phyloP scores from a whole-genome alignment of 2,329 filamentous ascomycete genomes.

The Emydomyces testavorans region DNA sequence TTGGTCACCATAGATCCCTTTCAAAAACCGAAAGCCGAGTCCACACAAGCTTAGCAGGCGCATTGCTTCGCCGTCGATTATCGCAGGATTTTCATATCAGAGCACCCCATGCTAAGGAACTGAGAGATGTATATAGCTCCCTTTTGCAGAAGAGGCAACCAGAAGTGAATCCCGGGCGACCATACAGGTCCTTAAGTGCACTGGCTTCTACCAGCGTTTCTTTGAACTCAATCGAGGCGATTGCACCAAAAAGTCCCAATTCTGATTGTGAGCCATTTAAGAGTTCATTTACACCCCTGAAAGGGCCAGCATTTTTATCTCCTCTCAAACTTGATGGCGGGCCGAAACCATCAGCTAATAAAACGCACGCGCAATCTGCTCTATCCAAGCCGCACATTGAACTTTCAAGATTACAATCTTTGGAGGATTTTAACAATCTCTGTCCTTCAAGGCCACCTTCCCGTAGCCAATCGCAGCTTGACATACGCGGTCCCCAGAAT shows the following conservation, averaged over 20 bases:
- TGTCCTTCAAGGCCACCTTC: conserved; percentile 40
- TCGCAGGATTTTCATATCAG: conserved; percentile 32
- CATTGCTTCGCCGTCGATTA: conserved; percentile 32
- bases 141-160: conserved; percentile 28
- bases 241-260: too few relatives aligned
- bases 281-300: too few relatives aligned
- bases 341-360: conserved; percentile 24
- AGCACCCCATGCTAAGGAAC: conserved; percentile 46
- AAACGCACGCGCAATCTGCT: background rate
- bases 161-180: conserved; percentile 28
- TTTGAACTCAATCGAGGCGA: too few relatives aligned
- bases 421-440: background rate
- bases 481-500: conserved; percentile 63
- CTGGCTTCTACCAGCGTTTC: conserved; percentile 29
- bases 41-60: conserved; percentile 15
- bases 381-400: background rate
- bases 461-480: conserved; percentile 59
- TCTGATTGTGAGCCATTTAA: too few relatives aligned
- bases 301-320: too few relatives aligned
- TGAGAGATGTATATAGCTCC: conserved; percentile 49
- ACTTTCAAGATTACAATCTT: background rate
- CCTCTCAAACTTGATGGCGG: too few relatives aligned
- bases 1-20: conserved; percentile 34
- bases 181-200: conserved; percentile 54
- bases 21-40: conserved; percentile 28